Base-by-base conservation (phyloP, 1,284 basidiomycete genomes). In the Somion occarium region DNA sequence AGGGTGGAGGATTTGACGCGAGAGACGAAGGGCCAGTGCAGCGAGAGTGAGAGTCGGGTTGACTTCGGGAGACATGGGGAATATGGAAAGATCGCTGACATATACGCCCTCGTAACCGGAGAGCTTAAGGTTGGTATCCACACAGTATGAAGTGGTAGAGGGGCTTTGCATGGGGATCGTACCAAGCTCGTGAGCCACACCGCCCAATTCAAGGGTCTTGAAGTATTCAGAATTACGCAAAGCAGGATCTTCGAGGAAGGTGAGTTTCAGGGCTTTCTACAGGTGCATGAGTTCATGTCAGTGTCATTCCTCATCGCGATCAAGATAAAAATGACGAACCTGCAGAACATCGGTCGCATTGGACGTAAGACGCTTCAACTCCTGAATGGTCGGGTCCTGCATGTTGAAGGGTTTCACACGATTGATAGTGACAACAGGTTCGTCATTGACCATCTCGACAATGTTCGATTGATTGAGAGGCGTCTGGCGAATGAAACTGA, bases 31-130 rank as follows among this genome's bases (percentile, higher is more conserved):
- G 7, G 54, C 53, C 15, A 57, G 50, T n/a, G 53, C 54, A 11
- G 52, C 54, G n/a, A 57, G 51, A 3, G 57, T 56, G 13, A 59
- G 44, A 13, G 57, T 54, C 3, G 57, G 57, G 38, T 58, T 58
- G n/a, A 53, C 56, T 24, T 52, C 52, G 26, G 57, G 57, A 3
- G 57, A 56, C 26, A 44, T 44, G 9, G 57, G 57, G 46, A 58
- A 55, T 20, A 54, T 26, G 15, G 57, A 58, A 26, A 54, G 48
- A 20, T 58, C 57, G 48, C 57, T 56, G 27, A 58, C 53, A 26
- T 54, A 56, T 1, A 58, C 53, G 4, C 53, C 53, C 2, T 54
- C 34, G 15, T 54, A 44, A 9, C 44, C 47, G n/a, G 13, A 23
- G 30, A 51, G 50, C 23, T 26, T 9, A 1, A 51, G 23, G 48